phyloP scores from a whole-genome alignment of 139 green algal species.

The Haematococcus lacustris region DNA sequence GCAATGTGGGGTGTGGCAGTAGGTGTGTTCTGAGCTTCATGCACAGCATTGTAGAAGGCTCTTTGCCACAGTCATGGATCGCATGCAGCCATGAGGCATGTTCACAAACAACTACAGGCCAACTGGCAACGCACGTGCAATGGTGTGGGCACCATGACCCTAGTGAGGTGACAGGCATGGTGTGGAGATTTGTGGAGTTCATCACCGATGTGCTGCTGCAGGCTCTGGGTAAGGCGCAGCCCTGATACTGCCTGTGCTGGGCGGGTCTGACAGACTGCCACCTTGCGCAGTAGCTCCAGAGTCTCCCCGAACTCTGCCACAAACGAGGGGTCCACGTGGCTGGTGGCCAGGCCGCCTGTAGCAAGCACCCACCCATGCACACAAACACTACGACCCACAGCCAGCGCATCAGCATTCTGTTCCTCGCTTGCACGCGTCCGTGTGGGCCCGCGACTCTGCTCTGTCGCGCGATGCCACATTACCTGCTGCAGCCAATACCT shows the following conservation, averaged over 20 bases:
- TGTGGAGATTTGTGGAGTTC: background rate
- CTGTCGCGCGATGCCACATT: background rate
- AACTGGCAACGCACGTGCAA: background rate
- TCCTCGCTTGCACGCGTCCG: background rate
- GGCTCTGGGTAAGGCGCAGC: too few species aligned
- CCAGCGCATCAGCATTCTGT: background rate
- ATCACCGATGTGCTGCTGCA: background rate
- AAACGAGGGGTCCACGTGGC: constrained; percentile 13
- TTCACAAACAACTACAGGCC: background rate
- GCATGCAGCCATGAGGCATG: too few species aligned
- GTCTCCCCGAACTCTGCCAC: constrained; percentile 14
- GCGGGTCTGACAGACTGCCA: background rate
- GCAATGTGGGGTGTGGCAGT: background rate
- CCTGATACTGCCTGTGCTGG: background rate
- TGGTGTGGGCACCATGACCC: background rate
- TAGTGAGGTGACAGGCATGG: background rate
- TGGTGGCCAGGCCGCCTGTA: constrained; percentile 10
- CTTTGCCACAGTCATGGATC: background rate
- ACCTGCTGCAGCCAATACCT: background rate
- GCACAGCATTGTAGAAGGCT: background rate
- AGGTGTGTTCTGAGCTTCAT: background rate
- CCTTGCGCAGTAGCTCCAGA: constrained; percentile 23
- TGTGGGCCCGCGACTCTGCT: background rate
- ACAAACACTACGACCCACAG: background rate
- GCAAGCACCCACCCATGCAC: background rate